Base-by-base conservation (phyloP, 2,329 filamentous ascomycete species). In the Alternaria novae-zelandiae region DNA sequence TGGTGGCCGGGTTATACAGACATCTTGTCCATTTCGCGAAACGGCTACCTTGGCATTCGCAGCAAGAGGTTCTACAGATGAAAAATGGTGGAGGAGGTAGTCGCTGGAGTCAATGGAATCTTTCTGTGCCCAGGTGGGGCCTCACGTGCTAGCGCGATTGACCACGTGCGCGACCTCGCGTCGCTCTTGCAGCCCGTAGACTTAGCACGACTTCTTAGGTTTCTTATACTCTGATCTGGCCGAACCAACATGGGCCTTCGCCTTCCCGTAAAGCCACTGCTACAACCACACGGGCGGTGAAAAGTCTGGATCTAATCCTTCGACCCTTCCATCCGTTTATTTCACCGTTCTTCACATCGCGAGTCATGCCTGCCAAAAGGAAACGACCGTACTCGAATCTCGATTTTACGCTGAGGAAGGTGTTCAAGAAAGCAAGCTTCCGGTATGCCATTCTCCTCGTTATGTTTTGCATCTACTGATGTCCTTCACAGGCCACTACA, bases 391-490 rank as follows among this genome's bases (percentile, higher is more conserved):
- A 75, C 45, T 73, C 74, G 57, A 91, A 94, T 77, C 85, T 94
- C 64, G 90, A 91, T 67, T 93, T 93, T 75, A 92, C 91, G 6
- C 82, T 94, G 30, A 87, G 89, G 51, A 86, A 87, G 21, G 90
- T 92, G 55, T 95, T 95, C 80, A 87, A 88, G 64, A 94, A 94
- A 77, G 80, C 85, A 12, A 82, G 85, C n/a, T 94, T 95, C 75
- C 87, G 92, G 89, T 92, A 76, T 57, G 77, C 71, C 7, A 45
- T n/a, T 13, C 6, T 26, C 0, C 8, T 13, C 1, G 5, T 10
- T 11, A 20, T 17, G 7, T 5, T 6, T 23, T 4, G 23, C 13
- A n/a, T 9, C 17, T 47, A 49, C 49, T 71, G n/a, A 74, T 5
- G 15, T n/a, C 17, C 13, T 5, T 20, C 20, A 53, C 65, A 94